Evolutionary conservation across 768 basidiomycete genomes (phyloP).

Genomic region (Xanthoconium purpureum): DNA sequence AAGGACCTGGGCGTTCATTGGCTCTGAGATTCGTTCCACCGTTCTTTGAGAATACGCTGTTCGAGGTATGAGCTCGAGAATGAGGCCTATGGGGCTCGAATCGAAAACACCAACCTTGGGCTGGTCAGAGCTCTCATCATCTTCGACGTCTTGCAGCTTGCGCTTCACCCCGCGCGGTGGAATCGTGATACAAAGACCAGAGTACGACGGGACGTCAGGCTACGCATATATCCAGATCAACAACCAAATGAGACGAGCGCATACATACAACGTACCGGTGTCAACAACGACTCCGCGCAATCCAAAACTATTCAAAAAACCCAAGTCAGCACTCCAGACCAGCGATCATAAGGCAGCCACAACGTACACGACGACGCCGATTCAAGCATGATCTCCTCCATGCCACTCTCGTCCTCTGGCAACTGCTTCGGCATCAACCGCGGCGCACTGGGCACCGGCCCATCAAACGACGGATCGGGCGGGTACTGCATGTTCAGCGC

Average conservation of each 20-base stretch:
- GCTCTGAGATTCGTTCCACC: constrained; percentile 14
- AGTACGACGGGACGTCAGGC: constrained; percentile 5
- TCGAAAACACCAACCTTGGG: constrained; percentile 19
- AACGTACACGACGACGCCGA: constrained; percentile 15
- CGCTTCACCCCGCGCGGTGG: constrained; percentile 23
- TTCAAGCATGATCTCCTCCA: constrained; percentile 15
- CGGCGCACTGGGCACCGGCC: constrained; percentile 24
- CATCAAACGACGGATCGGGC: too few relatives aligned
- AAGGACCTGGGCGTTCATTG: background rate
- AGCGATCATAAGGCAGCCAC: background rate
- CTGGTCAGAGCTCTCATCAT: background rate
- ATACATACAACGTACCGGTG: constrained; percentile 17
- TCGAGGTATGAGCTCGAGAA: background rate
- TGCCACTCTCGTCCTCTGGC: constrained; percentile 24
- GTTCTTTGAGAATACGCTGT: constrained; percentile 17
- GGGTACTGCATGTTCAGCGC: background rate
- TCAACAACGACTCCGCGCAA: constrained; percentile 3
- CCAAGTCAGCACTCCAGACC: background rate
- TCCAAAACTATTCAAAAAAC: constrained; percentile 9
- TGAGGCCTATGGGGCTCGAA: background rate
- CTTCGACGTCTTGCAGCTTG: constrained; percentile 21
- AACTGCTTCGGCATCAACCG: constrained; percentile 22
- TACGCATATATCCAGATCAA: background rate
- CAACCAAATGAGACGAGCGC: background rate
- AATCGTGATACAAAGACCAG: constrained; percentile 27